Percentiles rank a stretch among this genome's conserved stretches.
Evolutionary conservation across 2,329 filamentous ascomycete genomes (phyloP).

Genomic region (Pseudocercospora fijiensis): DNA sequence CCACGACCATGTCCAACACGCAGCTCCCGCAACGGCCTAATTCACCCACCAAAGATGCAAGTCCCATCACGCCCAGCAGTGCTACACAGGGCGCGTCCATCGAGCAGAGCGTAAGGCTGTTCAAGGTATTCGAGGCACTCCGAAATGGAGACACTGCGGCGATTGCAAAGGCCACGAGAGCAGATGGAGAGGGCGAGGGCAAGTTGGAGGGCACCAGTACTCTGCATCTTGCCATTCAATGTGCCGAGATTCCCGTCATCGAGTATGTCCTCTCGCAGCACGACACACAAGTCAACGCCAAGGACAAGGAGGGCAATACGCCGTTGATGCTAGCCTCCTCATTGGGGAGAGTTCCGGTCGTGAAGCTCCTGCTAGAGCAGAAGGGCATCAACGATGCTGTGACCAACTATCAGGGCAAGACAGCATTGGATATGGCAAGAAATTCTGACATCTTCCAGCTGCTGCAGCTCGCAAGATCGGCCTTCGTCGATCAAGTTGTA

Average conservation of each 20-base stretch:
- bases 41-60: conserved; percentile 22
- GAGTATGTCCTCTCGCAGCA: conserved; percentile 83
- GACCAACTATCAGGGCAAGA: conserved; percentile 78
- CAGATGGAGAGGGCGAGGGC: conserved; percentile 41
- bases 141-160: conserved; percentile 86
- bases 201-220: conserved; percentile 79
- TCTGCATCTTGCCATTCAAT: conserved; percentile 91
- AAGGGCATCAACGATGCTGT: conserved; percentile 84
- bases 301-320: conserved; percentile 90
- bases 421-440: conserved; percentile 82
- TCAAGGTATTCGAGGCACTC: conserved; percentile 89
- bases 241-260: conserved; percentile 86
- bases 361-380: conserved; percentile 79
- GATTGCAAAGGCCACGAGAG: conserved; percentile 79
- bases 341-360: conserved; percentile 76
- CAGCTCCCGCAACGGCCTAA: conserved; percentile 21
- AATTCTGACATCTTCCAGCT: conserved; percentile 95
- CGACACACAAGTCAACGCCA: conserved; percentile 71
- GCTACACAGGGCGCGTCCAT: conserved; percentile 54
- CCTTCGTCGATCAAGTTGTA: conserved; percentile 85
- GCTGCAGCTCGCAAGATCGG: conserved; percentile 81
- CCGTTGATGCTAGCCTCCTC: conserved; percentile 83
- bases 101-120: conserved; percentile 91
- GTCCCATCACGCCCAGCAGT: conserved; percentile 24
- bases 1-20: conserved; percentile 39